phyloP scores from a whole-genome alignment of 805 yeast species.

The Tetrapisispora taiwanensis region DNA sequence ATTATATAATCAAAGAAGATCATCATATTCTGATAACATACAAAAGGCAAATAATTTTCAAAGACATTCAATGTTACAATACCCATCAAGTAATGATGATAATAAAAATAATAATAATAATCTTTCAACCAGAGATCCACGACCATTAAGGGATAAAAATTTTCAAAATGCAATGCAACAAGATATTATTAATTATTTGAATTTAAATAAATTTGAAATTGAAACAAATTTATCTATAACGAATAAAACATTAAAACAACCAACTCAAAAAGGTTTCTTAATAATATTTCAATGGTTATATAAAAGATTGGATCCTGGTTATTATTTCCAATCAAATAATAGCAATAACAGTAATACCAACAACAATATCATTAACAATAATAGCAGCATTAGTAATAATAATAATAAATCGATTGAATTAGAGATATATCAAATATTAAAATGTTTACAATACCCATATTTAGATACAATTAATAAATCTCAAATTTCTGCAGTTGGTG shows the following conservation, averaged over 20 bases:
- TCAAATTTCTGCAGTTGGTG: constrained; percentile 85
- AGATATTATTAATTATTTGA: constrained; percentile 56
- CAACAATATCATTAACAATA: too few relatives aligned
- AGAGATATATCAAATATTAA: constrained; percentile 62
- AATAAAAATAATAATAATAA: not conserved
- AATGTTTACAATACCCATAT: constrained; percentile 65
- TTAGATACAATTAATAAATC: constrained; percentile 71
- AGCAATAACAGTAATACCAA: not conserved
- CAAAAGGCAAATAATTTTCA: not conserved
- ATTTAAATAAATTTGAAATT: constrained; percentile 55
- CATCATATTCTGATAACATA: not conserved
- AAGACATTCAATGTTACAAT: constrained; percentile 5
- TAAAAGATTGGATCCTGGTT: constrained; percentile 68
- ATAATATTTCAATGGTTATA: constrained; percentile 72
- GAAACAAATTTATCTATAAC: constrained; percentile 66
- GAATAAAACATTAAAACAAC: constrained; percentile 53
- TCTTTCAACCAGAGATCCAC: constrained; percentile 40
- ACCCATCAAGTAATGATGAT: constrained; percentile 1
- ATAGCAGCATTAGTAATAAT: not conserved
- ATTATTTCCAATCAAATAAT: constrained; percentile 35
- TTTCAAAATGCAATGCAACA: constrained; percentile 58
- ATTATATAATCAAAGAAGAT: not conserved
- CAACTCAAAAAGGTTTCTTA: constrained; percentile 82
- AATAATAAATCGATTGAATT: constrained; percentile 54
- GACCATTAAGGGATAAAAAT: constrained; percentile 67